Conservation (phyloP, 495 filamentous ascomycete genomes). For the Penicillium psychrofluorescens region DNA sequence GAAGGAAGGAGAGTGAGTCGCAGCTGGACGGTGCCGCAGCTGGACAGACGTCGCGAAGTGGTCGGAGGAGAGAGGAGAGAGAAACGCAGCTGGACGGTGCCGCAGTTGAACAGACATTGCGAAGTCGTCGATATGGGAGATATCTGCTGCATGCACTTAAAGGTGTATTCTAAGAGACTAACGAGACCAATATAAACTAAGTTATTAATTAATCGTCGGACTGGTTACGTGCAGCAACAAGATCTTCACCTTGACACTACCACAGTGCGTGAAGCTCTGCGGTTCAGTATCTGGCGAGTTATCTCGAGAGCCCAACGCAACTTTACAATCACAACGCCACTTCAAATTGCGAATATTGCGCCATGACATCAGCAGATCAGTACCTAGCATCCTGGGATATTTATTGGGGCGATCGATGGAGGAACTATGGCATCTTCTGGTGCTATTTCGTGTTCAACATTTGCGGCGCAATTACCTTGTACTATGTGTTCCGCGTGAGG, state of each 20-base stretch:
- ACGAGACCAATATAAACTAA: too few species aligned
- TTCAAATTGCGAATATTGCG: slow-evolving; percentile 51
- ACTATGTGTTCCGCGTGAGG: slow-evolving; percentile 58
- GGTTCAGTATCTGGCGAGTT: slow-evolving; percentile 60
- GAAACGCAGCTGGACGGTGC: too few species aligned
- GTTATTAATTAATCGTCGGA: too few species aligned
- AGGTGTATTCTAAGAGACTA: too few species aligned
- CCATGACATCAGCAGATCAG: slow-evolving; percentile 46
- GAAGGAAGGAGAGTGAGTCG: too few species aligned
- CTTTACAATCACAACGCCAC: slow-evolving; percentile 45
- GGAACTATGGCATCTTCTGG: slow-evolving; percentile 56
- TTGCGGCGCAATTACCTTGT: slow-evolving; percentile 51
- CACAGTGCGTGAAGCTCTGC: slow-evolving; percentile 77
- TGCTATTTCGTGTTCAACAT: slow-evolving; percentile 64
- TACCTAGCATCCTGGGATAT: slow-evolving; percentile 46
- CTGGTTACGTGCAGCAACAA: slow-evolving; percentile 92
- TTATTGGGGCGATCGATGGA: slow-evolving; percentile 53
- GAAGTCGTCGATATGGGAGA: too few species aligned
- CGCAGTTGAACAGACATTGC: too few species aligned
- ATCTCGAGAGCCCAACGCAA: slow-evolving; percentile 40
- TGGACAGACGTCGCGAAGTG: too few species aligned
- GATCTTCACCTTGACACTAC: slow-evolving; percentile 82
- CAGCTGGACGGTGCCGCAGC: too few species aligned
- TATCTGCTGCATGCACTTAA: too few species aligned
- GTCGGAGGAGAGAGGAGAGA: too few species aligned